Conservation (phyloP, 495 filamentous ascomycete genomes). For the Lichenothelia convexa region DNA sequence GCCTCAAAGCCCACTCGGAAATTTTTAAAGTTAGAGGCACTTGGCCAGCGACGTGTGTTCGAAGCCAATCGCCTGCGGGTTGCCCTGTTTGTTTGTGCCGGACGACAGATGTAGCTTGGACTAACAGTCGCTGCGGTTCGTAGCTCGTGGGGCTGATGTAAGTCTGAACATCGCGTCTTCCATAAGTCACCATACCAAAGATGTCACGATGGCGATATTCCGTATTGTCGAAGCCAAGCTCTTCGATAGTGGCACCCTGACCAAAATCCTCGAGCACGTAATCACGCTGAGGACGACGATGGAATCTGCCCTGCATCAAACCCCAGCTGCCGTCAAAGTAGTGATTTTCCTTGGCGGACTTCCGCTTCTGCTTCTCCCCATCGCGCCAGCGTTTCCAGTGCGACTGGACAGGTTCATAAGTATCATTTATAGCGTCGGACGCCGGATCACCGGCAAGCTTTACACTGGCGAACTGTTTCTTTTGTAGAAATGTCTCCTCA, state of each 20-base stretch:
- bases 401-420: no score
- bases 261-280: neutral
- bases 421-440: no score
- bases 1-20: slow-evolving; percentile 3
- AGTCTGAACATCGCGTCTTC: slow-evolving; percentile 2
- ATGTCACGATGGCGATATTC: slow-evolving; percentile 4
- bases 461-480: no score
- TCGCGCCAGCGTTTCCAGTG: no score
- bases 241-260: neutral
- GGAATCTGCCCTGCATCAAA: neutral
- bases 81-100: neutral
- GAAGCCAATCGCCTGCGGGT: slow-evolving; percentile 3
- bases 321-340: slow-evolving; percentile 2
- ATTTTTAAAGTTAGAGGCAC: neutral
- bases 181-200: slow-evolving; percentile 2
- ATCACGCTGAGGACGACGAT: neutral
- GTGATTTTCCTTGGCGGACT: slow-evolving; percentile 1
- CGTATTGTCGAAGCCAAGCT: slow-evolving; percentile 1
- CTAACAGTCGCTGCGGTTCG: slow-evolving; percentile 1
- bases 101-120: slow-evolving; percentile 1
- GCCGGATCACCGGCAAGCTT: no score
- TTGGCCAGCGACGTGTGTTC: neutral
- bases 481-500: no score
- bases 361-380: no score
- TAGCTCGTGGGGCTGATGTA: slow-evolving; percentile 3